Base-by-base conservation (phyloP, 345 rosid genomes). In the Salix koriyanagi region DNA sequence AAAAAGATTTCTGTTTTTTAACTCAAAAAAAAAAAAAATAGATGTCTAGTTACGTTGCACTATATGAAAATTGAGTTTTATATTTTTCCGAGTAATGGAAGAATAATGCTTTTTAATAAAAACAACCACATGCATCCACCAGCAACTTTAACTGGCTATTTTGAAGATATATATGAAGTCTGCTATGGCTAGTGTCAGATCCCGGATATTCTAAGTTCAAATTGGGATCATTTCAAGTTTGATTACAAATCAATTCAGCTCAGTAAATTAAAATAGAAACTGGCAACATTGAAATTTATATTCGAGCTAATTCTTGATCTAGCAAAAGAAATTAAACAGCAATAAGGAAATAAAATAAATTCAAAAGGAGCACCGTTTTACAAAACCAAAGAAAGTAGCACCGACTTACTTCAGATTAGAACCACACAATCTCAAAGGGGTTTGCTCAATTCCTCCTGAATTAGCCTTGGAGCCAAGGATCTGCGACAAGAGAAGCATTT, bases 351-450 rank as follows among this genome's bases (percentile, higher is more conserved):
- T 25, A 71, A 74, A 32, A 72, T 74, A 19, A 18, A 41, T 54
- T 23, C 48, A 65, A 23, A 68, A 34, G 25, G 3, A 21, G n/a
- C 15, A 67, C 15, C 21, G 19, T 56, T n/a, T 65, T 0, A 36
- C 25, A 34, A 48, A 19, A 7, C 37, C 14, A 75, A 26, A 26
- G 15, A n/a, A 28, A 56, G 46, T 3, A n/a, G 70, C 69, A 64
- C 23, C 9, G 37, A 74, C 83, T 81, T 75, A 89, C 91, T 81
- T 85, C 28, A 42, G 76, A 81, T 76, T 75, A 76, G 82, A 36
- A 21, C 72, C 52, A 2, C 44, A 41, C 28, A 81, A 77, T 69
- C 76, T 79, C 68, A 79, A 73, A 19, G 34, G 86, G 85, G 85
- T 77, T 23, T 30, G 76, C 79, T 77, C 83, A 66, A 70, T 69